phyloP scores from a whole-genome alignment of 1,139 yeast species.

The Blastobotrys ciferrii region DNA sequence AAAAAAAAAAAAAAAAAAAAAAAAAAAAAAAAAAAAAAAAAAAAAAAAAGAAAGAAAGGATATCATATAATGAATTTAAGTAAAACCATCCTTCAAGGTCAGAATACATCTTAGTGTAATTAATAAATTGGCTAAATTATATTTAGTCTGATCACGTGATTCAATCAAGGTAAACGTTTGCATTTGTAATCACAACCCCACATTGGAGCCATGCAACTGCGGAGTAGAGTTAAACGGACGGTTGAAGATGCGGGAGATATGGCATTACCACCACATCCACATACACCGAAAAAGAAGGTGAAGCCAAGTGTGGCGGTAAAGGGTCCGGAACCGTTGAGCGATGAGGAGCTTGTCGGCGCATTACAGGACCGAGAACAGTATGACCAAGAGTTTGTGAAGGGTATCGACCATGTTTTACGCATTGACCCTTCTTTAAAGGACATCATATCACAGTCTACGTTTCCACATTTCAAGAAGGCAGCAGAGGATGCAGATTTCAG shows the following conservation, averaged over 20 bases:
- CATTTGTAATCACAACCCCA: neutral
- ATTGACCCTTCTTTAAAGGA: conserved; percentile 39
- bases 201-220: conserved; percentile 1
- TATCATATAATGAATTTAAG: no score
- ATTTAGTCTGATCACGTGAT: no score
- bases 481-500: conserved; percentile 15
- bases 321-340: neutral
- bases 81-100: no score
- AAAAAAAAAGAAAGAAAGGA: no score
- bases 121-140: no score
- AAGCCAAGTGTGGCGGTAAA: neutral
- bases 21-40: no score
- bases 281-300: neutral
- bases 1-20: no score
- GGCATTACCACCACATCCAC: neutral
- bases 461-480: conserved; percentile 29
- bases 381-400: conserved; percentile 35
- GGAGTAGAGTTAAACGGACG: conserved; percentile 1
- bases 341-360: neutral
- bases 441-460: conserved; percentile 27
- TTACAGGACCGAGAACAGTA: conserved; percentile 18
- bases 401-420: conserved; percentile 35
- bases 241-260: neutral
- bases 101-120: no score
- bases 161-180: no score